phyloP scores from a whole-genome alignment of 2,329 filamentous ascomycete genomes.

The Leptoxyphium fumago region DNA sequence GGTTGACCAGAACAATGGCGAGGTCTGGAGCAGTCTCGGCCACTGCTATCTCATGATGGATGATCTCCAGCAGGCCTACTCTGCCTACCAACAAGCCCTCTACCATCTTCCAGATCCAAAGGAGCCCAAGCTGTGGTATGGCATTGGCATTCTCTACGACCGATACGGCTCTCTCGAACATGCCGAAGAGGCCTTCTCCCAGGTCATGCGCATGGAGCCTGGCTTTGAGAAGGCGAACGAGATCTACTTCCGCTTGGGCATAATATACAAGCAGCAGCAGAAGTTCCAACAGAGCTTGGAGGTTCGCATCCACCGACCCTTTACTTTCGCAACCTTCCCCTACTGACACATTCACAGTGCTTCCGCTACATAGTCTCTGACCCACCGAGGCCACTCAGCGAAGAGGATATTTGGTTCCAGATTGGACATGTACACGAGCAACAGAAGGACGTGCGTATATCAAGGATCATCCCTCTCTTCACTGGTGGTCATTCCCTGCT shows the following conservation, averaged over 20 bases:
- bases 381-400: constrained; percentile 78
- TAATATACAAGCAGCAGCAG: constrained; percentile 97
- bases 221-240: constrained; percentile 98
- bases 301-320: constrained; percentile 33
- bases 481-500: constrained; percentile 7
- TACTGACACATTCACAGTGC: constrained; percentile 45
- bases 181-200: constrained; percentile 93
- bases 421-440: constrained; percentile 98
- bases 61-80: constrained; percentile 89
- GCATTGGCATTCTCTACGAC: constrained; percentile 94
- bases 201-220: constrained; percentile 97
- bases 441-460: constrained; percentile 75
- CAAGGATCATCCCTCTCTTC: background rate
- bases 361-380: constrained; percentile 97
- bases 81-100: constrained; percentile 87
- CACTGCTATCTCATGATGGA: constrained; percentile 99
- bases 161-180: constrained; percentile 92
- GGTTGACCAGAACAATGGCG: constrained; percentile 75
- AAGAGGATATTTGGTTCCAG: constrained; percentile 99
- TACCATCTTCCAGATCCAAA: constrained; percentile 90
- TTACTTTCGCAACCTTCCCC: constrained; percentile 8
- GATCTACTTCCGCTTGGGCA: constrained; percentile 96
- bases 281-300: constrained; percentile 88
- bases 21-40: constrained; percentile 94
- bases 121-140: constrained; percentile 98